These are phyloP conservation scores for Calonectria pseudoturangicola DNA, from an alignment of 2,329 filamentous ascomycete species.

Conservation along the genomic window DNA sequence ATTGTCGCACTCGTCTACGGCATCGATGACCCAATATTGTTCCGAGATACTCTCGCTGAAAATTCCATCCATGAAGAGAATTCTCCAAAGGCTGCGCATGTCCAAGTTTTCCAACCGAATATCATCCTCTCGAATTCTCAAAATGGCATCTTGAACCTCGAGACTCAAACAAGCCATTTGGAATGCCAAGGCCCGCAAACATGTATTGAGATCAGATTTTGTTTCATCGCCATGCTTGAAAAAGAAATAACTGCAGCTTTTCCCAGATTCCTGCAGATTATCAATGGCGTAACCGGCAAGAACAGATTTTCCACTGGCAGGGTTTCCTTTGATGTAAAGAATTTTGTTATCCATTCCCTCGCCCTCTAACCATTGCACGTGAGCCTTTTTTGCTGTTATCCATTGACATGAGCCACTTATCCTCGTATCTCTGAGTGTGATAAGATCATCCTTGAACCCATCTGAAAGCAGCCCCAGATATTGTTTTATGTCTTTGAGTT, in stretches of 20 bases:
- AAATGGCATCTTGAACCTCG: constrained; percentile 51
- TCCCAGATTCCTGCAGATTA: constrained; percentile 44
- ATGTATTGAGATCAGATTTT: constrained; percentile 46
- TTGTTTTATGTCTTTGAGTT: constrained; percentile 34
- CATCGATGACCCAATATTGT: constrained; percentile 59
- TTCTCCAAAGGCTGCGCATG: constrained; percentile 52
- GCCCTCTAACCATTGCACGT: constrained; percentile 40
- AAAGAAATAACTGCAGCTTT: constrained; percentile 51
- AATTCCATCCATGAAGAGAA: constrained; percentile 46
- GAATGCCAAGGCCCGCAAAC: constrained; percentile 57
- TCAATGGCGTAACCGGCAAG: constrained; percentile 58
- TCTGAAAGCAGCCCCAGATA: constrained; percentile 39
- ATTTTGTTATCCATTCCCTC: constrained; percentile 25
- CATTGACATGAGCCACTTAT: constrained; percentile 42
- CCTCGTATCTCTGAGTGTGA: constrained; percentile 35
- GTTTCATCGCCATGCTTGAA: constrained; percentile 50
- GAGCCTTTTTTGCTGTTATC: constrained; percentile 40
- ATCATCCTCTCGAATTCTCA: constrained; percentile 51
- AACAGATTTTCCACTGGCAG: constrained; percentile 61
- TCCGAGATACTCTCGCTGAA: constrained; percentile 25
- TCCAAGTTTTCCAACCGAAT: constrained; percentile 57
- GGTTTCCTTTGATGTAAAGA: constrained; percentile 54
- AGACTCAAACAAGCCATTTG: constrained; percentile 53
- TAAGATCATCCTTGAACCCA: constrained; percentile 41
- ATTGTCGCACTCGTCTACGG: constrained; percentile 43